phyloP scores from a whole-genome alignment of 1,284 basidiomycete species.

The Apiotrichum veenhuisii region DNA sequence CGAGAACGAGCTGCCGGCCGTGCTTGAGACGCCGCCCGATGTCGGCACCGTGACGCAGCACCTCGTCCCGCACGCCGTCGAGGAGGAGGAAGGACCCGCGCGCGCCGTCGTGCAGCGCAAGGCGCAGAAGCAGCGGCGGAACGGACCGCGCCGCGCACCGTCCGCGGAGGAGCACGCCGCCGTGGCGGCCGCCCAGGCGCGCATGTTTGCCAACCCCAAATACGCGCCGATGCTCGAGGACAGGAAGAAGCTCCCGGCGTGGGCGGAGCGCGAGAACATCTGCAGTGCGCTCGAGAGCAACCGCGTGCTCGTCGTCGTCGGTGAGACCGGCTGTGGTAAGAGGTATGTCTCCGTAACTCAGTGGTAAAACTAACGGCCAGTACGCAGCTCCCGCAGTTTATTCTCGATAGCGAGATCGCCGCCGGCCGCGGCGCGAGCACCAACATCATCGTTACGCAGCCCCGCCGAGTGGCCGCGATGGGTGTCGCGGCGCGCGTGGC shows the following conservation, averaged over 20 bases:
- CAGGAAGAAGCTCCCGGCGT: conserved; percentile 71
- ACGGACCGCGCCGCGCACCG: conserved; percentile 50
- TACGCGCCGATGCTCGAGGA: conserved; percentile 60
- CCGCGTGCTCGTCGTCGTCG: conserved; percentile 74
- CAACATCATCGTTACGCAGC: conserved; percentile 85
- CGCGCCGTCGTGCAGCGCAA: conserved; percentile 3
- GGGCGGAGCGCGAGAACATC: conserved; percentile 63
- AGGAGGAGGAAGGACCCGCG: conserved; percentile 20
- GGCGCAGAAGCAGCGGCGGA: neutral
- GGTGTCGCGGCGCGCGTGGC: conserved; percentile 86
- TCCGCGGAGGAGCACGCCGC: conserved; percentile 58
- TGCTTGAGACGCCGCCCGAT: conserved; percentile 68
- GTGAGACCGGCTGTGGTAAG: conserved; percentile 87
- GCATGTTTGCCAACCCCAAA: conserved; percentile 52
- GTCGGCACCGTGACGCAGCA: conserved; percentile 62
- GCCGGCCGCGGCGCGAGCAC: conserved; percentile 62
- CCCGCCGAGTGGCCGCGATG: conserved; percentile 82
- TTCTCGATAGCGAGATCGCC: conserved; percentile 73
- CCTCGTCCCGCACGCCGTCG: conserved; percentile 55
- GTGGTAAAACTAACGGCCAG: conserved; percentile 1
- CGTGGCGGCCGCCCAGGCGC: conserved; percentile 55
- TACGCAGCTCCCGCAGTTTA: conserved; percentile 75
- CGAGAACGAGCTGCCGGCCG: conserved; percentile 63
- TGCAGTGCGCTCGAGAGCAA: conserved; percentile 59
- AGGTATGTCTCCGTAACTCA: conserved; percentile 48